Base-by-base conservation (phyloP, 2,329 filamentous ascomycete species). In the Colletotrichum liaoningense region DNA sequence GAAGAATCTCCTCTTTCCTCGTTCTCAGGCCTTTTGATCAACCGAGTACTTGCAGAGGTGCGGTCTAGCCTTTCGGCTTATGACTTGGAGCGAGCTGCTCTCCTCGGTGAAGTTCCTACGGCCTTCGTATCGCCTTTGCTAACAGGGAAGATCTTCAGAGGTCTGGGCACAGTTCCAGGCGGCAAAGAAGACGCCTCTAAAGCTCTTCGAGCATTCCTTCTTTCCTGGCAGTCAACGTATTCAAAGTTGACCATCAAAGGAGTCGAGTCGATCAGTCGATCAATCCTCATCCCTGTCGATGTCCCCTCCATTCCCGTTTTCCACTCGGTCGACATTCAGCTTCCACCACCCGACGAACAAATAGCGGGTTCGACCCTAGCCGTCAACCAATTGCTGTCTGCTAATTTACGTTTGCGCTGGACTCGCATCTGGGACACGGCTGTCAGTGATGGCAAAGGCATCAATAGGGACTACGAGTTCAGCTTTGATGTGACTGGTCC, bases 211-310 rank as follows among this genome's bases (percentile, higher is more conserved):
- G 72, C 77, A 3, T 85, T 84, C 65, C 75, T 88, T 12, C 75
- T 68, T n/a, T 73, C 72, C 11, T 88, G 85, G 84, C 80, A 84
- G 49, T 75, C 73, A 5, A 67, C 78, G 33, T 78, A 86, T 63
- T 79, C 81, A 1, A 78, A 69, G 3, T 72, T 87, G 1, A 24
- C 57, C 2, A 74, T 86, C 0, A 75, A 74, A 5, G 77, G 84
- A 54, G 79, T 81, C 30, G 63, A 77, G 8, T 80, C 77, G 12
- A 49, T 69, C 5, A 66, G 82, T 26, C 88, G 88, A 24, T 92
- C 91, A 14, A 95, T 99, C 77, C 86, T 93, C 35, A 97, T 99
- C 66, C 94, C 95, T 0, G 95, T 99, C 16, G 95, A 98, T 72
- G 91, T 99, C 1, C 96, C 96, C 0, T 92, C 93, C 1, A 88